phyloP scores from a whole-genome alignment of 768 basidiomycete genomes.

The Daedalea quercina region DNA sequence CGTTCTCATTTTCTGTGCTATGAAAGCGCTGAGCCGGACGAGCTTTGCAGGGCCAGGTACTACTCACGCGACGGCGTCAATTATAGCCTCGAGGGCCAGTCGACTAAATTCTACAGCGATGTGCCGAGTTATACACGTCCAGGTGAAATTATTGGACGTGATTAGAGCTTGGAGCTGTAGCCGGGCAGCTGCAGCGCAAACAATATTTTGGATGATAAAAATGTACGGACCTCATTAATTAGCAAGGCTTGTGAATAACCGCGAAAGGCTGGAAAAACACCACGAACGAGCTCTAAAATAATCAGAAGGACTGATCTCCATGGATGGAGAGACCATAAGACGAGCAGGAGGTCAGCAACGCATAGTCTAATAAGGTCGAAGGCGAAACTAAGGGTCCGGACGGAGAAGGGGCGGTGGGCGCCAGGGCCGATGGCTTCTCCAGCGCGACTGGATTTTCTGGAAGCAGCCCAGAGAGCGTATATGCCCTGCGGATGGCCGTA shows the following conservation, averaged over 20 bases:
- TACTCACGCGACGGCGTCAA: conserved; percentile 73
- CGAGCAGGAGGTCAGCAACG: conserved; percentile 46
- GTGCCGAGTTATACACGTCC: conserved; percentile 54
- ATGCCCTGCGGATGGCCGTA: neutral
- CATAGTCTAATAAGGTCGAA: conserved; percentile 45
- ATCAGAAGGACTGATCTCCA: conserved; percentile 67
- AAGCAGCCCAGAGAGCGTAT: conserved; percentile 6
- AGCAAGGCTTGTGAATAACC: conserved; percentile 84
- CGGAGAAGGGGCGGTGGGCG: conserved; percentile 56
- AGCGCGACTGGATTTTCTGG: neutral
- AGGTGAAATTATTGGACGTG: conserved; percentile 65
- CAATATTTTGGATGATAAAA: neutral
- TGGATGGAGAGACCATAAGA: conserved; percentile 53
- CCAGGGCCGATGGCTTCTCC: conserved; percentile 42
- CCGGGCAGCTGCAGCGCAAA: neutral
- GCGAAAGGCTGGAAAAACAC: conserved; percentile 74
- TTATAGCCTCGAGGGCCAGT: conserved; percentile 52
- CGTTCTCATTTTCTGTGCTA: conserved; percentile 63
- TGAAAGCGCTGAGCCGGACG: neutral
- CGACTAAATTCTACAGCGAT: conserved; percentile 58
- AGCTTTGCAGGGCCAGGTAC: neutral
- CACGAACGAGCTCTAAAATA: conserved; percentile 61
- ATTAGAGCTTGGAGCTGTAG: conserved; percentile 62
- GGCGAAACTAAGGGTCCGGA: conserved; percentile 52
- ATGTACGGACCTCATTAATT: conserved; percentile 64